A percentile compares a stretch with the other conserved stretches of the same genome.
Conservation (phyloP, 805 yeast species). For the Starmera amethionina region DNA sequence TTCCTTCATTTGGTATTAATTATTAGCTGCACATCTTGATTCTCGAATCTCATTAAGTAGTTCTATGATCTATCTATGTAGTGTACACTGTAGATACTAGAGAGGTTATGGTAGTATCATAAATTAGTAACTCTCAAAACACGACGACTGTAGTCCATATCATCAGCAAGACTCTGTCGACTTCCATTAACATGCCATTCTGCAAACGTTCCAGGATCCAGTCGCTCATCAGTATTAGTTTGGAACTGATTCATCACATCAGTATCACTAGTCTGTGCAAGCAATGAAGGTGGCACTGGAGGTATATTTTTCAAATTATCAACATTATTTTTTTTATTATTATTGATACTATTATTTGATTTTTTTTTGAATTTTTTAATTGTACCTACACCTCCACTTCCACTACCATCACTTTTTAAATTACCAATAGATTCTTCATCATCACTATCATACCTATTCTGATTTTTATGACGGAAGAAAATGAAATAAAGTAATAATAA, state of each 20-base stretch:
- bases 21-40: too few relatives aligned
- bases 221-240: conserved; percentile 34
- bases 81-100: too few relatives aligned
- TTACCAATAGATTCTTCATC: conserved; percentile 7
- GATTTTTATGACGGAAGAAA: conserved; percentile 20
- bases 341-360: not conserved
- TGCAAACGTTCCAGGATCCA: conserved; percentile 49
- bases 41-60: too few relatives aligned
- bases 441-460: conserved; percentile 8
- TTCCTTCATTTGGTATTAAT: too few relatives aligned
- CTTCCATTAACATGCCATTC: conserved; percentile 34
- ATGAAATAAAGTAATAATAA: conserved; percentile 34
- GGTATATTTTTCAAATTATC: not conserved
- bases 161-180: conserved; percentile 39
- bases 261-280: conserved; percentile 1
- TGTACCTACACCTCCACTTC: not conserved
- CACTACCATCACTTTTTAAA: conserved; percentile 5
- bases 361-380: too few relatives aligned
- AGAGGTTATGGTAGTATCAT: too few relatives aligned
- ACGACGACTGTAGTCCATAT: conserved; percentile 46
- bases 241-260: conserved; percentile 1
- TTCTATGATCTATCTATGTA: too few relatives aligned
- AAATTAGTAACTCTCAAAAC: conserved; percentile 45
- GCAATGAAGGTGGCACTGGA: not conserved
- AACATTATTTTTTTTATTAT: not conserved